Percentiles rank a stretch among this genome's conserved stretches.
Conservation (phyloP, 163 green algal genomes). For the Scenedesmus sp. region DNA sequence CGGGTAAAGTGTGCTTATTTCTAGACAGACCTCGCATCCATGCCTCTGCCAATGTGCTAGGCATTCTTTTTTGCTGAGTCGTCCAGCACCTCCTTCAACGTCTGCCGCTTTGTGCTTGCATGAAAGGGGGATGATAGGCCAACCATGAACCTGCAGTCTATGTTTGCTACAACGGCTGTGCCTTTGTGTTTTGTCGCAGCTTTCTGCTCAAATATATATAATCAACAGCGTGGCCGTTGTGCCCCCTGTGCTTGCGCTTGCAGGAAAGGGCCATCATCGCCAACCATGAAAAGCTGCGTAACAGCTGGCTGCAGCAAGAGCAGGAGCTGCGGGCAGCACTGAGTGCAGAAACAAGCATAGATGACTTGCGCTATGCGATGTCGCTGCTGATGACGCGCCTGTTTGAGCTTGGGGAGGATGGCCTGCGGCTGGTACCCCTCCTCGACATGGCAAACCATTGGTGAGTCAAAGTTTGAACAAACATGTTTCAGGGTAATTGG, state of each 20-base stretch:
- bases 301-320: constrained; percentile 17
- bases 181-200: too few relatives aligned
- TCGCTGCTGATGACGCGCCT: constrained; percentile 21
- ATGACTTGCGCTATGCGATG: not conserved
- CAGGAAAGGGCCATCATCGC: constrained; percentile 4
- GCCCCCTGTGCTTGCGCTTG: too few relatives aligned
- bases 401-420: constrained; percentile 25
- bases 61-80: too few relatives aligned
- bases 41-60: too few relatives aligned
- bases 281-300: not conserved
- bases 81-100: too few relatives aligned
- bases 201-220: not conserved
- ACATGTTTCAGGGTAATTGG: too few relatives aligned
- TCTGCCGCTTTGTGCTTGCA: not conserved
- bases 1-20: too few relatives aligned
- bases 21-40: too few relatives aligned
- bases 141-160: too few relatives aligned
- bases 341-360: not conserved
- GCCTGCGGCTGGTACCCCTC: constrained; percentile 1
- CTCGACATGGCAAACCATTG: constrained; percentile 36
- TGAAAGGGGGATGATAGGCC: too few relatives aligned
- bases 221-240: too few relatives aligned
- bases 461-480: not conserved
- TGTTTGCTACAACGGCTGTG: too few relatives aligned
- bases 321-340: not conserved